Percentiles rank a stretch among this genome's conserved stretches.
phyloP scores from a whole-genome alignment of 2,329 filamentous ascomycete genomes.

The Colletotrichum musae region DNA sequence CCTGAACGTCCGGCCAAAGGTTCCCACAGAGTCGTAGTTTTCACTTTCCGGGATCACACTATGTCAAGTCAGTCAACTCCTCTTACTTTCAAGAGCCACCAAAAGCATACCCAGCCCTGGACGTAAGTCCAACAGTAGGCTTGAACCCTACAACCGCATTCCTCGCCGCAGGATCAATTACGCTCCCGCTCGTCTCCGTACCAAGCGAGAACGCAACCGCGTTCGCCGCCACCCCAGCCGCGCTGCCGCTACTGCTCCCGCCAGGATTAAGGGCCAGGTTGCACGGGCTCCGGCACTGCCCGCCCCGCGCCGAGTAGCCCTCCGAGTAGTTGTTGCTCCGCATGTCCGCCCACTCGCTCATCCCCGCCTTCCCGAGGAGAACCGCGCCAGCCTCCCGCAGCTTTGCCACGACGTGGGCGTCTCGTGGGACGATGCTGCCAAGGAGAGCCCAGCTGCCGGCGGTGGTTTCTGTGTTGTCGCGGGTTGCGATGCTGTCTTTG shows the following conservation, averaged over 20 bases:
- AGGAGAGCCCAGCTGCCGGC: conserved; percentile 78
- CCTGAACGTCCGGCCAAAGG: conserved; percentile 76
- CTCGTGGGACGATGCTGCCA: conserved; percentile 76
- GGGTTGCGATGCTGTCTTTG: conserved; percentile 80
- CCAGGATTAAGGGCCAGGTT: conserved; percentile 79
- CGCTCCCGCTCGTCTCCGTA: conserved; percentile 81
- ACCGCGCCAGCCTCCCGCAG: conserved; percentile 77
- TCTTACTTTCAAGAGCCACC: not conserved
- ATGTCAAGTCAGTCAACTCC: not conserved
- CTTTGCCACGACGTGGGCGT: conserved; percentile 73
- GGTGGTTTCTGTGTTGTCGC: conserved; percentile 81
- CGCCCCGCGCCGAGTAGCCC: conserved; percentile 76
- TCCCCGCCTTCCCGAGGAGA: conserved; percentile 78
- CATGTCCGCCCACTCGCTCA: conserved; percentile 84
- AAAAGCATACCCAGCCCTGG: conserved; percentile 61
- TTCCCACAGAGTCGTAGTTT: conserved; percentile 79
- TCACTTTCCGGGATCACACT: conserved; percentile 75
- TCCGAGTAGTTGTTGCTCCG: conserved; percentile 77
- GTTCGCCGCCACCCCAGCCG: conserved; percentile 75
- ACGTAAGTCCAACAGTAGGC: conserved; percentile 81
- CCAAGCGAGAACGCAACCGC: conserved; percentile 75
- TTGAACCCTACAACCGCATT: conserved; percentile 82
- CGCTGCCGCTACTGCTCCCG: conserved; percentile 78
- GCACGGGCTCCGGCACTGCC: conserved; percentile 76
- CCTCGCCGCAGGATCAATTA: conserved; percentile 80